phyloP scores from a whole-genome alignment of 2,329 filamentous ascomycete species.

The Aspergillus jensenii region DNA sequence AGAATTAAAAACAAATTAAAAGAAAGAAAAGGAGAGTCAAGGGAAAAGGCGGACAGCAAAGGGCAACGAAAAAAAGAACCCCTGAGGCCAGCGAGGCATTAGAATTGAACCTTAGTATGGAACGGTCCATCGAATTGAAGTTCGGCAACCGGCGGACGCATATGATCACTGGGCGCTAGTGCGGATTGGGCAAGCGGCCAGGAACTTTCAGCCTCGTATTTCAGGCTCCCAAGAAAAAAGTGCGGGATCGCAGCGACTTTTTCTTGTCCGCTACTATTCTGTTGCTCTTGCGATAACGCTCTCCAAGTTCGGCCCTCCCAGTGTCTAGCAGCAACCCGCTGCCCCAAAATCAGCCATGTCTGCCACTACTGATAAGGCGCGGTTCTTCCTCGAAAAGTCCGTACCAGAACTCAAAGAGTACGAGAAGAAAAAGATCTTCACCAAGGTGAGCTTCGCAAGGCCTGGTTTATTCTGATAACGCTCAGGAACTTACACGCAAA shows the following conservation, averaged over 20 bases:
- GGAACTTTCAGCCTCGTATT: slow-evolving; percentile 11
- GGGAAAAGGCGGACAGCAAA: slow-evolving; percentile 18
- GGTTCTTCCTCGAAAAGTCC: slow-evolving; percentile 89
- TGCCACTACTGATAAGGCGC: slow-evolving; percentile 85
- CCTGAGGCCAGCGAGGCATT: slow-evolving; percentile 27
- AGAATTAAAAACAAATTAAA: slow-evolving; percentile 24
- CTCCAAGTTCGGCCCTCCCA: not conserved
- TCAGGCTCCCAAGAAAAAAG: slow-evolving; percentile 17
- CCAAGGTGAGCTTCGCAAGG: slow-evolving; percentile 54
- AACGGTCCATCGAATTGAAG: slow-evolving; percentile 11
- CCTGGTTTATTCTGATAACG: not conserved
- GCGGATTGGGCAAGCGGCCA: slow-evolving; percentile 16
- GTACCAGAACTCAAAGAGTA: slow-evolving; percentile 91
- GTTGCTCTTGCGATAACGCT: not conserved
- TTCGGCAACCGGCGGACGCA: slow-evolving; percentile 18
- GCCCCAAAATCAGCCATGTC: slow-evolving; percentile 58
- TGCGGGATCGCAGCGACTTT: slow-evolving; percentile 35
- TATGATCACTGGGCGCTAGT: slow-evolving; percentile 17
- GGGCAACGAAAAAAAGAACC: slow-evolving; percentile 22
- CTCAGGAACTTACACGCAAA: slow-evolving; percentile 12
- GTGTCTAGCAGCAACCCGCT: not conserved
- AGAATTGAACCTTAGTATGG: slow-evolving; percentile 16
- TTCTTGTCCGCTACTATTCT: slow-evolving; percentile 20
- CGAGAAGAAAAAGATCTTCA: slow-evolving; percentile 88
- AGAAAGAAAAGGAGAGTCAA: slow-evolving; percentile 23